Percentiles rank a stretch among this genome's conserved stretches.
phyloP scores from a whole-genome alignment of 768 basidiomycete species.

The Xerocomus potaroensis region DNA sequence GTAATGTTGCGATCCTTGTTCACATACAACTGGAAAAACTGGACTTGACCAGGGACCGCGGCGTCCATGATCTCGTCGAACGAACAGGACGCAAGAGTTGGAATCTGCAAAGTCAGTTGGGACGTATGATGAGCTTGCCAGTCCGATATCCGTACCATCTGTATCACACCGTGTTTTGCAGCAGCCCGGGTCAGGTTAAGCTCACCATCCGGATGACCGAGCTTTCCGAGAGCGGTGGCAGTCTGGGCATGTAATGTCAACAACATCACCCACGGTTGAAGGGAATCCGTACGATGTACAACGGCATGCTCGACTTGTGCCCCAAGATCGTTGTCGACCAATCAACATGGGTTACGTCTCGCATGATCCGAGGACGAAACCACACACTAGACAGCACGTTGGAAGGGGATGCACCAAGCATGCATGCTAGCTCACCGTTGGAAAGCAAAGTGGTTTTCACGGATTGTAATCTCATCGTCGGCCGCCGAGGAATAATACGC shows the following conservation, averaged over 20 bases:
- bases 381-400: conserved; percentile 53
- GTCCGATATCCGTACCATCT: conserved; percentile 53
- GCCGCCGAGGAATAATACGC: conserved; percentile 96
- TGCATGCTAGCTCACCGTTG: conserved; percentile 53
- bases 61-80: conserved; percentile 96
- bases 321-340: conserved; percentile 83
- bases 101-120: conserved; percentile 54
- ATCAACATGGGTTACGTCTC: conserved; percentile 83
- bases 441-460: conserved; percentile 89
- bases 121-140: neutral
- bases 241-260: conserved; percentile 35
- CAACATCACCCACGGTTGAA: neutral
- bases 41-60: conserved; percentile 70
- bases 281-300: conserved; percentile 61
- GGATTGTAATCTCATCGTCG: conserved; percentile 87
- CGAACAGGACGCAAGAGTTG: conserved; percentile 91
- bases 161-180: conserved; percentile 69
- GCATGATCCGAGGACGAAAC: conserved; percentile 85
- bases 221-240: conserved; percentile 89
- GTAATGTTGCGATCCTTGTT: conserved; percentile 88
- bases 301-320: conserved; percentile 65
- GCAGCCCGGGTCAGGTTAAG: conserved; percentile 87
- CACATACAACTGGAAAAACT: conserved; percentile 87
- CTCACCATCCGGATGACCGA: conserved; percentile 95
- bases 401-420: neutral